phyloP scores from a whole-genome alignment of 2,329 filamentous ascomycete genomes.

The Bipolaris sorokiniana region DNA sequence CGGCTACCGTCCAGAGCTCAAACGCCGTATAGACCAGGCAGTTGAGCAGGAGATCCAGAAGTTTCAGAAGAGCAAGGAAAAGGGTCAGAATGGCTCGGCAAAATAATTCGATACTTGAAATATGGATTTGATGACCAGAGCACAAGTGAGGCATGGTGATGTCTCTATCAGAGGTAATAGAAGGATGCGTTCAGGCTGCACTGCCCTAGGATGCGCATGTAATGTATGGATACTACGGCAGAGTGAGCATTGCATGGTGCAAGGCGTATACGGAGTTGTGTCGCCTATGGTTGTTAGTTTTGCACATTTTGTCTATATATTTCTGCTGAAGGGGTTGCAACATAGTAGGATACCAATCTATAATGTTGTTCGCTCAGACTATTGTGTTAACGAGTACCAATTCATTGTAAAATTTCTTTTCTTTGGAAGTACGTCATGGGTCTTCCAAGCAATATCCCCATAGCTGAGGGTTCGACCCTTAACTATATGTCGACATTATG shows the following conservation, averaged over 20 bases:
- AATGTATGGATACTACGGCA: slow-evolving; percentile 14
- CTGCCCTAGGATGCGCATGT: neutral
- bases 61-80: slow-evolving; percentile 64
- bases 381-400: neutral
- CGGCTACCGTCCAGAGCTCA: slow-evolving; percentile 88
- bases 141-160: neutral
- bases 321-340: slow-evolving; percentile 6
- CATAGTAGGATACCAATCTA: slow-evolving; percentile 16
- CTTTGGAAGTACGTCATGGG: neutral
- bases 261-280: slow-evolving; percentile 28
- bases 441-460: neutral
- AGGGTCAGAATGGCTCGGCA: slow-evolving; percentile 43
- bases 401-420: neutral
- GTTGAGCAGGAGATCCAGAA: slow-evolving; percentile 79
- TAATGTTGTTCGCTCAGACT: neutral
- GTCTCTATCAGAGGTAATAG: slow-evolving; percentile 5
- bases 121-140: neutral
- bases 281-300: slow-evolving; percentile 7
- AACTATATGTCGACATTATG: neutral
- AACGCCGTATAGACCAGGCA: slow-evolving; percentile 76
- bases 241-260: slow-evolving; percentile 31
- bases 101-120: slow-evolving; percentile 16
- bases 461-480: neutral
- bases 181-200: neutral
- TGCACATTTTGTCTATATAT: slow-evolving; percentile 1